phyloP scores from a whole-genome alignment of 2,329 filamentous ascomycete species.

The Fusarium dimerum region DNA sequence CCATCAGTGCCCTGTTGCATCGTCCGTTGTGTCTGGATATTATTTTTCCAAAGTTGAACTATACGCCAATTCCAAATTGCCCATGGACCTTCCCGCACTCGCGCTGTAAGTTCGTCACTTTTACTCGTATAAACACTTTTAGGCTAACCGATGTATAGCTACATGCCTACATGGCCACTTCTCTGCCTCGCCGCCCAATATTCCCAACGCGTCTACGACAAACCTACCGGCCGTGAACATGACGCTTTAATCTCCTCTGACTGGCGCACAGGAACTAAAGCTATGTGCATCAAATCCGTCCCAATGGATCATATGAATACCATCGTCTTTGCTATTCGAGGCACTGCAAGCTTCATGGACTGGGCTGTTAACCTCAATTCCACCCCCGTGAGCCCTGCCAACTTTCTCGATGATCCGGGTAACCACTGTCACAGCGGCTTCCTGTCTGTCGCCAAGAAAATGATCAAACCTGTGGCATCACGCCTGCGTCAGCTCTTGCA shows the following conservation, averaged over 20 bases:
- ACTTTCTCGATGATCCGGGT: conserved; percentile 74
- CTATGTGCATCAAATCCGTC: conserved; percentile 82
- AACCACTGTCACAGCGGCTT: conserved; percentile 85
- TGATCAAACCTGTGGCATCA: conserved; percentile 72
- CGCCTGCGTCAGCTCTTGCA: conserved; percentile 69
- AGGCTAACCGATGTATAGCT: conserved; percentile 43
- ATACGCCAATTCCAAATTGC: conserved; percentile 76
- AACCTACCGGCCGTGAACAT: conserved; percentile 61
- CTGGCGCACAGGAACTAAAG: conserved; percentile 74
- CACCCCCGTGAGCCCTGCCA: conserved; percentile 62
- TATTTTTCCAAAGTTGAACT: conserved; percentile 77
- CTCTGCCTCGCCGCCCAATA: conserved; percentile 78
- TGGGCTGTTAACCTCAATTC: conserved; percentile 83
- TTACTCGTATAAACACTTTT: neutral
- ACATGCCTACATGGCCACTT: conserved; percentile 74
- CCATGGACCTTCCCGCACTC: conserved; percentile 65
- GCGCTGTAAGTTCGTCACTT: conserved; percentile 55
- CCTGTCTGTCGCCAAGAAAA: conserved; percentile 71
- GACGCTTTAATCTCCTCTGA: conserved; percentile 72
- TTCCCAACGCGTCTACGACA: conserved; percentile 72
- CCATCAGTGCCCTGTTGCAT: conserved; percentile 13
- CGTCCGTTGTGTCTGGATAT: conserved; percentile 44
- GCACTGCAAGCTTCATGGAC: conserved; percentile 78
- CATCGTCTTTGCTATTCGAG: conserved; percentile 82
- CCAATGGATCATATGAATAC: conserved; percentile 76